Conservation (phyloP, 192 early-diverging fungal genomes). For the Umbelopsis sp. region DNA sequence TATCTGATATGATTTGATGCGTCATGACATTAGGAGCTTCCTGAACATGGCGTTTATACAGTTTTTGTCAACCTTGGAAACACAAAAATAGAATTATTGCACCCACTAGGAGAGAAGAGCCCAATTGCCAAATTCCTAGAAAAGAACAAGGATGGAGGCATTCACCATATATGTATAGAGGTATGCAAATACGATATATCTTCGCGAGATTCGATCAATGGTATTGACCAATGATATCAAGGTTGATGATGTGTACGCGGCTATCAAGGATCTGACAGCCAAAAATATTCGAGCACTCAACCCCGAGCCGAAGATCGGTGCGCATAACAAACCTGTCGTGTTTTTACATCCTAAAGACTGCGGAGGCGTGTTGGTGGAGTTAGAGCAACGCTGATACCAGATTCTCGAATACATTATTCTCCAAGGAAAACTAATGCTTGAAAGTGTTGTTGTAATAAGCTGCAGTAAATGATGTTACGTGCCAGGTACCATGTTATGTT, state of each 20-base stretch:
- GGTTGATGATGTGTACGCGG: constrained; percentile 68
- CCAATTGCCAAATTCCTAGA: constrained; percentile 79
- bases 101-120: constrained; percentile 72
- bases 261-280: constrained; percentile 66
- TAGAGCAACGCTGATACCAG: constrained; percentile 49
- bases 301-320: constrained; percentile 80
- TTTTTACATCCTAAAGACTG: constrained; percentile 70
- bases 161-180: constrained; percentile 85
- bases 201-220: neutral
- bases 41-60: constrained; percentile 86
- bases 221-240: neutral
- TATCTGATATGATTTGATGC: too few species aligned
- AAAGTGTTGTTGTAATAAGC: too few species aligned
- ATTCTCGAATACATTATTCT: too few species aligned
- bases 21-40: constrained; percentile 50
- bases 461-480: neutral
- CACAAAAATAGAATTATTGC: constrained; percentile 84
- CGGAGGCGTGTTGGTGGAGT: constrained; percentile 79
- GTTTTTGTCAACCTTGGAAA: constrained; percentile 86
- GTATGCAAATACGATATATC: constrained; percentile 14
- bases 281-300: constrained; percentile 67
- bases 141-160: constrained; percentile 80
- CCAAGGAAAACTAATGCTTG: too few species aligned
- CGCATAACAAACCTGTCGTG: constrained; percentile 47
- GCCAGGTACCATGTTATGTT: neutral